Evolutionary conservation across 2,329 filamentous ascomycete genomes (phyloP).

Genomic region (Tolypocladium inflatum): DNA sequence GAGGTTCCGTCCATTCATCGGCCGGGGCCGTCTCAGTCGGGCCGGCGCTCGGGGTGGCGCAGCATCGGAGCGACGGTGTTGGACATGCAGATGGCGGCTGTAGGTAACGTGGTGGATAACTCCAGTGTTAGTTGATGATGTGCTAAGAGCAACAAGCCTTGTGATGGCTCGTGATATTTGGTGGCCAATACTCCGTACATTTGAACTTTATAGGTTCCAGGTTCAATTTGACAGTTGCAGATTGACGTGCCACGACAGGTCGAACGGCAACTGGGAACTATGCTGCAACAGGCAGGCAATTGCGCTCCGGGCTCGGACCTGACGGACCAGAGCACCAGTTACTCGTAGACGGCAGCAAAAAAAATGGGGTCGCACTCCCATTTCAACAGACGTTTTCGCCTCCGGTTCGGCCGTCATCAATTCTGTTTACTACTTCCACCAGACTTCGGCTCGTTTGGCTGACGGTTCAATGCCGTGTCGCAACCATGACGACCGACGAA

Average conservation of each 20-base stretch:
- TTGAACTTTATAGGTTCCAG: neutral
- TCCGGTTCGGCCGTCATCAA: neutral
- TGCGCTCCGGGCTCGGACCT: neutral
- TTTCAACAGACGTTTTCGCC: too few species aligned
- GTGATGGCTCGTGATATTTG: neutral
- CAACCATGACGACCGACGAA: neutral
- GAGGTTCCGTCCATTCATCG: too few species aligned
- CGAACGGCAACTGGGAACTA: neutral
- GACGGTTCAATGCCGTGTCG: neutral
- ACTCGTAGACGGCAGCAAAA: neutral
- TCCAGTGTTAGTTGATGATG: neutral
- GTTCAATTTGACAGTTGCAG: neutral
- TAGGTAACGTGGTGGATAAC: neutral
- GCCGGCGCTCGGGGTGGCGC: neutral
- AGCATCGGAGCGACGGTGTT: neutral
- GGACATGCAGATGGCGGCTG: neutral
- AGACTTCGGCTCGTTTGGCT: neutral
- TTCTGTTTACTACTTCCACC: neutral
- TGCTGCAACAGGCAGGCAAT: neutral
- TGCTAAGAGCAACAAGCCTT: neutral
- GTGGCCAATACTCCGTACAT: neutral
- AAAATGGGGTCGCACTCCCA: neutral
- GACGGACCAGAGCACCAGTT: too few species aligned
- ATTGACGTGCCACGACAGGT: neutral
- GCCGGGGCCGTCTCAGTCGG: too few species aligned